Evolutionary conservation across 176 grass and related monocot genomes (phyloP).

Genomic region (Metroxylon sagu): DNA sequence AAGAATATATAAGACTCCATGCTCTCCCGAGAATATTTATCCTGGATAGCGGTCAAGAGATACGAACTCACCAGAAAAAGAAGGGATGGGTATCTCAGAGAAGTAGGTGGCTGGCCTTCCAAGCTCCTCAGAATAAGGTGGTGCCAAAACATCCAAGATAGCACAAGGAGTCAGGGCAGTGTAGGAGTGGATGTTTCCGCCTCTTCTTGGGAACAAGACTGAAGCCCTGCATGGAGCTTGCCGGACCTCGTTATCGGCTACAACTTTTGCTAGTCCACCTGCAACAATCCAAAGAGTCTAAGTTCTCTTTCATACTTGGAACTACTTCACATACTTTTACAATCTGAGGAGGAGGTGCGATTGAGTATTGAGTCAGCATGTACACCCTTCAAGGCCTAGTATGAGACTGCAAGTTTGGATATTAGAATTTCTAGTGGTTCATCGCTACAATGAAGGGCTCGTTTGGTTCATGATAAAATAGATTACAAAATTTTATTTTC

Average conservation of each 20-base stretch:
- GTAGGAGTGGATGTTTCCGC: constrained; percentile 83
- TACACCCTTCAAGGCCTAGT: too few relatives aligned
- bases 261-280: constrained; percentile 68
- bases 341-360: too few relatives aligned
- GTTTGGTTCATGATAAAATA: too few relatives aligned
- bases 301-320: too few relatives aligned
- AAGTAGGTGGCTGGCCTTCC: constrained; percentile 66
- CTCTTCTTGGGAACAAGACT: constrained; percentile 66
- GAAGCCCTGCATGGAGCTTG: constrained; percentile 43
- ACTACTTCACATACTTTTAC: too few relatives aligned
- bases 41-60: neutral
- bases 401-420: too few relatives aligned
- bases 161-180: constrained; percentile 77
- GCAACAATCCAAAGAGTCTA: neutral
- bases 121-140: constrained; percentile 57
- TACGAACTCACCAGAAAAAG: constrained; percentile 33
- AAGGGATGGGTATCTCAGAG: constrained; percentile 33
- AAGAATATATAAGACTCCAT: too few relatives aligned
- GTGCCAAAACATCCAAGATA: constrained; percentile 66
- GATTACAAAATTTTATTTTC: too few relatives aligned
- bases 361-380: too few relatives aligned
- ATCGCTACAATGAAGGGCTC: too few relatives aligned
- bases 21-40: too few relatives aligned
- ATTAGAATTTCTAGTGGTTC: too few relatives aligned
- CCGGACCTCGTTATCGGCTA: constrained; percentile 33